Evolutionary conservation across 1,284 basidiomycete species (phyloP).

Genomic region (Trichosporon sp.): DNA sequence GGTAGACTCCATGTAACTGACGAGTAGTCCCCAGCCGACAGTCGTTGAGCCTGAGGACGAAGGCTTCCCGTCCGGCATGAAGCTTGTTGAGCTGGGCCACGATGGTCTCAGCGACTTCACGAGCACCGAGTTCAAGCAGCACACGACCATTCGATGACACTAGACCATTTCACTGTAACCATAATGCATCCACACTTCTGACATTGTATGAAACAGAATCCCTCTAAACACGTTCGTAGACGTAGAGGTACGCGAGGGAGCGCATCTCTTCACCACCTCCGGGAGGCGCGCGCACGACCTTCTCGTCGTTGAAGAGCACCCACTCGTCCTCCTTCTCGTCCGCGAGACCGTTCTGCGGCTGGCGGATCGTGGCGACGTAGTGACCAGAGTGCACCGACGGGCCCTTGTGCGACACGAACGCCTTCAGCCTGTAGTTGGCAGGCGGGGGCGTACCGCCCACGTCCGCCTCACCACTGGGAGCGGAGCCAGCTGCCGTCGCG

Average conservation of each 20-base stretch:
- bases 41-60: slow-evolving; percentile 19
- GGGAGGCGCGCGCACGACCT: slow-evolving; percentile 79
- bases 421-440: slow-evolving; percentile 77
- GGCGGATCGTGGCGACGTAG: slow-evolving; percentile 62
- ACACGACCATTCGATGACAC: slow-evolving; percentile 68
- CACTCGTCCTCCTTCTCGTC: slow-evolving; percentile 62
- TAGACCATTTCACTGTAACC: slow-evolving; percentile 19
- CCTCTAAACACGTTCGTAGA: slow-evolving; percentile 67
- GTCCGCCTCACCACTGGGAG: slow-evolving; percentile 29
- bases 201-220: background rate
- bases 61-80: slow-evolving; percentile 26
- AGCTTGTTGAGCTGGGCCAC: slow-evolving; percentile 50
- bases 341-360: slow-evolving; percentile 44
- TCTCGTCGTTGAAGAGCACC: slow-evolving; percentile 95
- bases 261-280: slow-evolving; percentile 66
- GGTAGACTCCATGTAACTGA: background rate
- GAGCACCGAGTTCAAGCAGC: slow-evolving; percentile 69
- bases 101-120: slow-evolving; percentile 61
- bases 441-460: slow-evolving; percentile 66
- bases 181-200: slow-evolving; percentile 23
- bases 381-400: slow-evolving; percentile 93
- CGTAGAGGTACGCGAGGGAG: slow-evolving; percentile 81
- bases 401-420: slow-evolving; percentile 96
- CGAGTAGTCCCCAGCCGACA: slow-evolving; percentile 66
- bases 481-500: slow-evolving; percentile 29